These are phyloP conservation scores for Talinum fruticosum DNA, from an alignment of 148 eudicot species.

Conservation along the genomic window DNA sequence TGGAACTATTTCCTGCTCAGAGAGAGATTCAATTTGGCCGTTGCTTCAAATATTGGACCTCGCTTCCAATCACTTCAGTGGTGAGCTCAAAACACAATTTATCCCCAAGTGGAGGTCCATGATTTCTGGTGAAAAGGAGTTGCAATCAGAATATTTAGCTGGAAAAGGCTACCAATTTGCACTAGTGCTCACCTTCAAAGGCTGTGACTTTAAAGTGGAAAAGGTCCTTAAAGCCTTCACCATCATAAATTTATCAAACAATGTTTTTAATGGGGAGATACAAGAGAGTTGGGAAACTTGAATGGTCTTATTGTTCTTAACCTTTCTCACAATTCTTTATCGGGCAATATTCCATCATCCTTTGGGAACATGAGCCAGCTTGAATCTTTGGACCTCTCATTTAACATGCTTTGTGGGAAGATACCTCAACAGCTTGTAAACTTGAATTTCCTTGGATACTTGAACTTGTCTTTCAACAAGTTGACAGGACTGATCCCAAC, in stretches of 20 bases:
- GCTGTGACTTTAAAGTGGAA: not conserved
- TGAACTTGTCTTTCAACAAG: conserved; percentile 29
- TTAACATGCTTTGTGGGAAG: conserved; percentile 19
- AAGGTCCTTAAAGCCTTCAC: conserved; percentile 11
- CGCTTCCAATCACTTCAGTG: conserved; percentile 39
- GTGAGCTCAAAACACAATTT: conserved; percentile 4
- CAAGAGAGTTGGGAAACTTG: conserved; percentile 23
- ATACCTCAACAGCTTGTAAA: conserved; percentile 27
- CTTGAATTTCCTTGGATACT: conserved; percentile 24
- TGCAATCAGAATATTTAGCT: not conserved
- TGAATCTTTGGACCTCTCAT: conserved; percentile 38
- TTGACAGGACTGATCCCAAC: conserved; percentile 30
- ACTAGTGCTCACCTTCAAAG: conserved; percentile 11
- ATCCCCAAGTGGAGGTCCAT: conserved; percentile 24
- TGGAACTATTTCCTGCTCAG: conserved; percentile 26
- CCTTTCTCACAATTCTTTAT: conserved; percentile 27
- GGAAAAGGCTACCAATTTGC: not conserved
- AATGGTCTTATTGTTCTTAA: conserved; percentile 2
- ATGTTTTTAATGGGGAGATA: not conserved
- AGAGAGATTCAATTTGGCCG: conserved; percentile 15
- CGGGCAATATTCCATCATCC: conserved; percentile 29
- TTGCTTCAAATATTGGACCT: conserved; percentile 50
- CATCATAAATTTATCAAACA: conserved; percentile 23
- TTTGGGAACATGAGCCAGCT: conserved; percentile 27
- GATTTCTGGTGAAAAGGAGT: conserved; percentile 8